A percentile compares a stretch with the other conserved stretches of the same genome.
phyloP scores from a whole-genome alignment of 2,329 filamentous ascomycete genomes.

The Penicillium sp. region DNA sequence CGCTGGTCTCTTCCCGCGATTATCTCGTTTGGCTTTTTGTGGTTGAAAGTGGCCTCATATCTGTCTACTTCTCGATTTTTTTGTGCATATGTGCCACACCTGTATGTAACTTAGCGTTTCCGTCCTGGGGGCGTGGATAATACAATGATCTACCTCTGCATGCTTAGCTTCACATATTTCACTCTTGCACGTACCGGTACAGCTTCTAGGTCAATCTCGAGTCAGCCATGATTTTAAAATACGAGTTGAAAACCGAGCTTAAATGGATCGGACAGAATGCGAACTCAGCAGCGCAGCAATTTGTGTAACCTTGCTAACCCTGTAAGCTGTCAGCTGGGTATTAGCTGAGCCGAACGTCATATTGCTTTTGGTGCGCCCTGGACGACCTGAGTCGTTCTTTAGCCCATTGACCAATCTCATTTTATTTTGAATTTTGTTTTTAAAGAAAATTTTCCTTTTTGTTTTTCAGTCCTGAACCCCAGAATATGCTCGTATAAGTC shows the following conservation, averaged over 20 bases:
- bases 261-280: neutral
- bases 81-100: constrained; percentile 18
- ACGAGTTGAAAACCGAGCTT: neutral
- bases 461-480: too few species aligned
- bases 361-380: neutral
- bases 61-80: constrained; percentile 9
- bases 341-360: neutral
- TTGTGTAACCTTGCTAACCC: neutral
- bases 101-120: constrained; percentile 19
- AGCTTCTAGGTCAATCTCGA: neutral
- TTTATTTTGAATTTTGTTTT: too few species aligned
- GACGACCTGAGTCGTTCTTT: neutral
- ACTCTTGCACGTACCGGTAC: neutral
- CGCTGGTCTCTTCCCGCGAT: constrained; percentile 14
- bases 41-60: constrained; percentile 2
- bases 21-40: constrained; percentile 5
- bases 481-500: neutral
- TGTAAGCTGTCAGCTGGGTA: neutral
- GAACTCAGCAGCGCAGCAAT: neutral
- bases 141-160: constrained; percentile 13
- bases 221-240: neutral
- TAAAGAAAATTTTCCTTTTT: too few species aligned
- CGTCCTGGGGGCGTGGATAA: constrained; percentile 20
- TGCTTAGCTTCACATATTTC: neutral
- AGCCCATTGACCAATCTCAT: too few species aligned